Base-by-base conservation (phyloP, 257 asterid genomes). In the Cordia subcordata region DNA sequence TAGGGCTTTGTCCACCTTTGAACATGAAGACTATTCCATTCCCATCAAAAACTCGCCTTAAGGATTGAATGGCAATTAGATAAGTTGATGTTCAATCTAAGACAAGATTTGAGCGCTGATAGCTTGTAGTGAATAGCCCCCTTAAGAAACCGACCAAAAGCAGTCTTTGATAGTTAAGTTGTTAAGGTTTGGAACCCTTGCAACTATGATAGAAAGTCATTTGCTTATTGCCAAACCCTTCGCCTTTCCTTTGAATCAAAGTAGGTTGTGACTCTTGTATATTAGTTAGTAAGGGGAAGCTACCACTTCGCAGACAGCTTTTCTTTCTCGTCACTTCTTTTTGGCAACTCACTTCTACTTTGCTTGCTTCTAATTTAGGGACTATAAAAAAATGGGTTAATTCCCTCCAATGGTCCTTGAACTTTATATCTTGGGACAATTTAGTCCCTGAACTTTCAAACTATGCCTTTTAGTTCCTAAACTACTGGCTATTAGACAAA, bases 141-240 rank as follows among this genome's bases (percentile, higher is more conserved):
- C 46, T 23, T 23, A 23, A 40, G 53, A 59, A 59, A 18, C 52
- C 64, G 42, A 59, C 18, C 64, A 17, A 59, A 59, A 59, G 64
- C 37, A 42, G 35, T 53, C 52, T 40, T 59, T 59, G 38, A 53
- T 59, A 59, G 53, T 59, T 59, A 59, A 59, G 64, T 59, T 40
- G 52, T 59, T 39, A 42, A 17, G 52, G 64, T 59, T 59, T 59
- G 52, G 40, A 59, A 44, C 39, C 64, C 52, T 15, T 59, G 37
- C 35, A 53, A 53, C 47, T 49, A 27, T 27, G 35, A 27, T 27
- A 5, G 22, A 5, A 44, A 58, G 63, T 8, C 11, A 8, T 13
- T 44, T 21, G 53, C 16, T 44, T 42, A 20, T 12, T 44, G 54
- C 16, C 63, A 44, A 23, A 46, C 27, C 55, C 55, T 60, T 23